Percentiles rank a stretch among this genome's conserved stretches.
These are phyloP conservation scores for Cercospora sesami DNA, from an alignment of 2,329 filamentous ascomycete genomes.

Conservation along the genomic window DNA sequence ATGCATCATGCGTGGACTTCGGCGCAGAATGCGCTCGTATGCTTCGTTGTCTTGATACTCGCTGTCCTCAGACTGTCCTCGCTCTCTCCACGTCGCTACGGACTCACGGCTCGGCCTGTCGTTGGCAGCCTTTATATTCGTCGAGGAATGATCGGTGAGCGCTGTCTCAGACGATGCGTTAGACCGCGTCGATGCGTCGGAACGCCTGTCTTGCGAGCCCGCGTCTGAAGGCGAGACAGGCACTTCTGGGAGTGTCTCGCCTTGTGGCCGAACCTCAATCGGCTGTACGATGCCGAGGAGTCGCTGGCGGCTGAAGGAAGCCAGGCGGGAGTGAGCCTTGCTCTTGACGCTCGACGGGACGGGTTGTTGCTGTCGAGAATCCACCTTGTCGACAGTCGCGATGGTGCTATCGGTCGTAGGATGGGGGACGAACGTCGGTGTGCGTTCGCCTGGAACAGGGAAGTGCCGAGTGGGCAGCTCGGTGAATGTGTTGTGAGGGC, in stretches of 20 bases:
- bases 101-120: slow-evolving; percentile 24
- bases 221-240: slow-evolving; percentile 37
- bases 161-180: slow-evolving; percentile 38
- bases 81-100: slow-evolving; percentile 24
- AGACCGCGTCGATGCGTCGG: slow-evolving; percentile 34
- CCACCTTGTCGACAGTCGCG: slow-evolving; percentile 35
- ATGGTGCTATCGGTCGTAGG: slow-evolving; percentile 5
- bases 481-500: background rate
- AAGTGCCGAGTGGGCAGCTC: background rate
- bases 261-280: slow-evolving; percentile 24
- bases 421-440: background rate
- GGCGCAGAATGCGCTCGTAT: slow-evolving; percentile 27
- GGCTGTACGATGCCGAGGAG: slow-evolving; percentile 31
- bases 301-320: slow-evolving; percentile 35
- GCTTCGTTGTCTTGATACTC: slow-evolving; percentile 25
- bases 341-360: slow-evolving; percentile 30
- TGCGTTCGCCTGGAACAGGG: background rate
- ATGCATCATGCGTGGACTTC: slow-evolving; percentile 74
- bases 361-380: slow-evolving; percentile 32
- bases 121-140: slow-evolving; percentile 32
- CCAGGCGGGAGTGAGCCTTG: slow-evolving; percentile 38
- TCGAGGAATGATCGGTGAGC: slow-evolving; percentile 34
- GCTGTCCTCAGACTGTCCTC: slow-evolving; percentile 21
- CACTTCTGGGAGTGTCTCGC: slow-evolving; percentile 33
- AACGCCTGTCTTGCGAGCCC: slow-evolving; percentile 29